Base-by-base conservation (phyloP, 2,329 filamentous ascomycete genomes). In the Alternaria sp. region DNA sequence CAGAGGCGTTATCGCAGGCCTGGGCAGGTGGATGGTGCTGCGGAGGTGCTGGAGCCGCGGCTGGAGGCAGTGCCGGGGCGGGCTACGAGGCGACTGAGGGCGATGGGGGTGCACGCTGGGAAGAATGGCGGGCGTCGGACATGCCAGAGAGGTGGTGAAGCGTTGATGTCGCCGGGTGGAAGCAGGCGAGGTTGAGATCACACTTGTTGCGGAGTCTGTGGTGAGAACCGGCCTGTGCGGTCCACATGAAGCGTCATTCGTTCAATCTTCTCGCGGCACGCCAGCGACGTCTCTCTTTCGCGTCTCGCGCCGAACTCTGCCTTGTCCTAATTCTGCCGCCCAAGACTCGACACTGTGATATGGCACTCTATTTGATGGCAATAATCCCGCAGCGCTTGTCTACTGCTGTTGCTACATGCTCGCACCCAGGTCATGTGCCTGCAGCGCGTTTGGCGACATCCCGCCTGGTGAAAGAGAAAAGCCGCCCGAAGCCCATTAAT, bases 401-500 rank as follows among this genome's bases (percentile, higher is more conserved):
- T 67, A 64, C 69, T 70, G 67, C 68, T 47, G 67, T 63, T 44
- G 55, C 62, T 64, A 56, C 45, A 61, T 41, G 44, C 4, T 14
- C 23, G 67, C 50, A 62, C 57, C 51, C 59, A 64, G 58, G 59
- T 58, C 63, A 51, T 51, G 47, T 51, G 28, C 20, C 20, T 51
- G 49, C 18, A 18, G 18, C 28, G 49, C 49, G 11, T 51, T n/a
- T 51, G 18, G 49, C 49, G 65, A 66, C 63, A 66, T 64, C 71
- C 63, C 69, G 69, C 63, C 70, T 63, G 23, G 59, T 56, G 65
- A 69, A 71, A 63, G 45, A 62, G 51, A 50, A 41, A 65, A 63
- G 64, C 61, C 68, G 69, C 69, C 65, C 71, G 58, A 68, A 64
- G 65, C 70, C 70, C 68, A 62, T 71, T 72, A 67, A 71, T 72